Base-by-base conservation (phyloP, 495 filamentous ascomycete species). In the Penicillium crystallinum region DNA sequence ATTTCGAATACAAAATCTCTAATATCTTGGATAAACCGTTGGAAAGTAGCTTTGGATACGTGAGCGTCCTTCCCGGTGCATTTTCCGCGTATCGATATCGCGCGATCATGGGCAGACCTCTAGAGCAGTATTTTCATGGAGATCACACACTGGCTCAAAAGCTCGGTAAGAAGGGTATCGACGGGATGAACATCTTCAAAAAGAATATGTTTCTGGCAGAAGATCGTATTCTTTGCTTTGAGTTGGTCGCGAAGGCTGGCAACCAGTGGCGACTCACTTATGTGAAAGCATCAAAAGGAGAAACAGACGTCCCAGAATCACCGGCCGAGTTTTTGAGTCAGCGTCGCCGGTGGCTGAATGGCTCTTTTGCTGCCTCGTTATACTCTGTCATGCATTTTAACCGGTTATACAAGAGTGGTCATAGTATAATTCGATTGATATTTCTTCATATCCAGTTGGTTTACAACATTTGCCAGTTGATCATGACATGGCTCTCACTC, bases 141-240 rank as follows among this genome's bases (percentile, higher is more conserved):
- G 93, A 98, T 64, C 90, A 97, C 67, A 97, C 91, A 0, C 83
- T 97, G 12, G 91, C 93, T 47, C 91, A 91, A 71, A 81, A 88
- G 48, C 81, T 96, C 43, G 90, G 90, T 34, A 93, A 95, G 71
- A 98, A 98, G 78, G 93, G 93, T 73, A 96, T 98, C 61, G 93
- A 98, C 66, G 93, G 91, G 54, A 98, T 98, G 93, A 97, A 96
- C 66, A 97, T 98, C 57, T 97, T 98, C 82, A 97, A 98, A 78
- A 98, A 98, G 81, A 98, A 98, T 80, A 97, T 98, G 93, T 98
- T 97, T 78, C 89, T 98, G 74, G 93, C 93, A 63, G 93, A 97
- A 73, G 93, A 98, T 84, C 91, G 93, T 76, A 98, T 98, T 74
- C 81, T 98, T 41, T 98, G 93, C 76, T 98, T 98, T 77, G 93